phyloP scores from a whole-genome alignment of 306 rosid genomes.

The Quercus variabilis region DNA sequence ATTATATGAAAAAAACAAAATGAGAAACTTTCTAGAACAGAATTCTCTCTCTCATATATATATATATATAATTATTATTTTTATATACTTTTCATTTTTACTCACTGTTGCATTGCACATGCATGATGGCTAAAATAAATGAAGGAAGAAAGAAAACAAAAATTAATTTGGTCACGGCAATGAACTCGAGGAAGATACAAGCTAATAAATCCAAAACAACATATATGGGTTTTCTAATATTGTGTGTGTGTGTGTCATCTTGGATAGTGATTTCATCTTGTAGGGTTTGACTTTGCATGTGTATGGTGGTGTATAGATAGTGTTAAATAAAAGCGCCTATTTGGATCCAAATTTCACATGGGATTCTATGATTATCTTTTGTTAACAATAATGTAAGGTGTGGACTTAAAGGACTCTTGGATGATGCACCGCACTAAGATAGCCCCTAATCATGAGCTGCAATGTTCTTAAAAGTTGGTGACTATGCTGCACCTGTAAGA shows the following conservation, averaged over 20 bases:
- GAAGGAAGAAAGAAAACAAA: neutral
- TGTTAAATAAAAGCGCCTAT: neutral
- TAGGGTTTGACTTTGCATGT: slow-evolving; percentile 29
- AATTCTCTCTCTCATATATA: too few relatives aligned
- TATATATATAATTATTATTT: too few relatives aligned
- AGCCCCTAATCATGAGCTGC: slow-evolving; percentile 34
- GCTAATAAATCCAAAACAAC: neutral
- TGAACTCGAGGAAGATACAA: neutral
- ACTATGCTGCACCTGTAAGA: neutral
- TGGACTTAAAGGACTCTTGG: neutral
- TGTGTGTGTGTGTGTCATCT: neutral
- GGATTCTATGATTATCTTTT: slow-evolving; percentile 23
- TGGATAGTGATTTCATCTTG: neutral
- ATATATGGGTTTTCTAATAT: neutral
- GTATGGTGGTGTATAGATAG: neutral
- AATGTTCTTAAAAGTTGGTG: neutral
- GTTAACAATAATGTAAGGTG: neutral
- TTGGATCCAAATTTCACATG: slow-evolving; percentile 24
- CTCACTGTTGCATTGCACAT: too few relatives aligned
- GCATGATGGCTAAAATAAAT: neutral
- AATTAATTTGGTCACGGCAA: neutral
- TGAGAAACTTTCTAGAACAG: too few relatives aligned
- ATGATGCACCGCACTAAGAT: slow-evolving; percentile 12
- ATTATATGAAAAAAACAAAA: too few relatives aligned
- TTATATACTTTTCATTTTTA: too few relatives aligned